Percentiles rank a stretch among this genome's conserved stretches.
Conservation (phyloP, 495 filamentous ascomycete species). For the Aspergillus cristatus region DNA sequence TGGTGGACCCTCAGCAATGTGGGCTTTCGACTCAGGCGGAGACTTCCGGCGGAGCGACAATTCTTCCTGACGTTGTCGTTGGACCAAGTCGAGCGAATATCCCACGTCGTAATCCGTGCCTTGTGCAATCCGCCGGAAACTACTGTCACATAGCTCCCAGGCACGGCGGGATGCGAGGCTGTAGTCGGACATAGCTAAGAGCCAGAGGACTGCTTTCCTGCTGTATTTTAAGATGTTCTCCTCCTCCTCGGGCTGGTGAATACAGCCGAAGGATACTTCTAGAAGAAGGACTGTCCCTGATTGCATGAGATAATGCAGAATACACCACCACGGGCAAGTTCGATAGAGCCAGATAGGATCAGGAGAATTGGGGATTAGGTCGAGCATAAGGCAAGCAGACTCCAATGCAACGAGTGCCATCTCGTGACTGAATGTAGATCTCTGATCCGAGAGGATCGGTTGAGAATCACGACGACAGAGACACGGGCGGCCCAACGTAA, state of each 20-base stretch:
- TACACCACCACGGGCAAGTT: conserved; percentile 55
- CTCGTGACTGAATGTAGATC: conserved; percentile 43
- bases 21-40: conserved; percentile 11
- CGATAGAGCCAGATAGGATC: conserved; percentile 41
- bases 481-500: conserved; percentile 55
- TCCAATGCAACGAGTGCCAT: conserved; percentile 46
- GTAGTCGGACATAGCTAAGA: conserved; percentile 42
- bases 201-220: conserved; percentile 48
- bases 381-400: conserved; percentile 44
- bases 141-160: conserved; percentile 44
- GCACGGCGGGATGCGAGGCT: conserved; percentile 48
- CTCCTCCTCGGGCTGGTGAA: conserved; percentile 46
- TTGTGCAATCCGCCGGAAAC: conserved; percentile 28
- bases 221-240: conserved; percentile 34
- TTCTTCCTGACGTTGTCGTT: no score
- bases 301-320: conserved; percentile 59
- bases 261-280: conserved; percentile 47
- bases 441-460: conserved; percentile 16
- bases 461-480: conserved; percentile 51
- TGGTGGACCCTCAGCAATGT: not conserved
- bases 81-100: conserved; percentile 25
- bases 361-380: conserved; percentile 41
- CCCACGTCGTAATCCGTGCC: conserved; percentile 34
- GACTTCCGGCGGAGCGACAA: no score
- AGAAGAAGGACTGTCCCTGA: conserved; percentile 51